phyloP scores from a whole-genome alignment of 2,329 filamentous ascomycete species.

The Ceratocystis eucalypticola region DNA sequence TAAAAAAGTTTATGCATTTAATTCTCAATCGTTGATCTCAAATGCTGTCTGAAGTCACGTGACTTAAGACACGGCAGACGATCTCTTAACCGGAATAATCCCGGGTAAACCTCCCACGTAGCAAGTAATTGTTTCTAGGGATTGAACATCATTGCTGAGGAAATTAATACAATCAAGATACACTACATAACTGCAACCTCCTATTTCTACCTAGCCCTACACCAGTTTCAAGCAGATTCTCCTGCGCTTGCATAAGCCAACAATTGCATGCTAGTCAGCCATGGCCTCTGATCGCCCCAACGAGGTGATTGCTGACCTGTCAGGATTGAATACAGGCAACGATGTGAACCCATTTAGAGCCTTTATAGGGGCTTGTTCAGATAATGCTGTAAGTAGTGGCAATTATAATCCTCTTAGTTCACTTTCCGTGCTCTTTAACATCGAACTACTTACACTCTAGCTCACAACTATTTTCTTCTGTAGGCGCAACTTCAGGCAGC shows the following conservation, averaged over 20 bases:
- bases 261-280: neutral
- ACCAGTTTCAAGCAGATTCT: neutral
- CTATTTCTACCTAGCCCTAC: neutral
- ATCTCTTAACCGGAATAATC: neutral
- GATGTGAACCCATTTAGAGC: constrained; percentile 30
- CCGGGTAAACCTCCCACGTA: too few relatives aligned
- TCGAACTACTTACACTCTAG: neutral
- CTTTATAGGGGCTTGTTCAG: constrained; percentile 52
- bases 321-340: constrained; percentile 1
- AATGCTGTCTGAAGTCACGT: neutral
- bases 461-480: constrained; percentile 1
- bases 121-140: too few relatives aligned
- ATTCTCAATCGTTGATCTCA: neutral
- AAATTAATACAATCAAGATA: neutral
- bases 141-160: too few relatives aligned
- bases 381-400: constrained; percentile 45
- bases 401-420: neutral
- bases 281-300: constrained; percentile 14
- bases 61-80: neutral
- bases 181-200: neutral
- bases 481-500: constrained; percentile 51
- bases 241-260: neutral
- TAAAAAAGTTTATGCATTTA: neutral
- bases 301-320: constrained; percentile 12
- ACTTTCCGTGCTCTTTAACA: neutral